Percentiles rank a stretch among this genome's conserved stretches.
These are phyloP conservation scores for Lizonia empirigonia DNA, from an alignment of 2,329 filamentous ascomycete species.

Conservation along the genomic window DNA sequence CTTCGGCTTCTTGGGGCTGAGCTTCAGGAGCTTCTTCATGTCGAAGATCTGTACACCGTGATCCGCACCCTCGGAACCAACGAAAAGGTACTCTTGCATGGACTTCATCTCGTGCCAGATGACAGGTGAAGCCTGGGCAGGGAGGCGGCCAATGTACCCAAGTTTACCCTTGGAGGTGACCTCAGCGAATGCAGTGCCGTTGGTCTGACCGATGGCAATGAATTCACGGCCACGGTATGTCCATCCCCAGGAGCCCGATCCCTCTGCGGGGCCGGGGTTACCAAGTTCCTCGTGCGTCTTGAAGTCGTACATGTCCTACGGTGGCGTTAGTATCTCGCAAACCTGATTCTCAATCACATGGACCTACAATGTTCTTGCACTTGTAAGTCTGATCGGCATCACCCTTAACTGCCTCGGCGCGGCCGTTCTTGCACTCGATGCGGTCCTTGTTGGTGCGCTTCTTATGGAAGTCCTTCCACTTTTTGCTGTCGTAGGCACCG, in stretches of 20 bases:
- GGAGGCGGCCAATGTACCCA: slow-evolving; percentile 60
- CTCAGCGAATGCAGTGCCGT: slow-evolving; percentile 62
- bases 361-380: slow-evolving; percentile 56
- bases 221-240: slow-evolving; percentile 60
- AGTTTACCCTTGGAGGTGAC: slow-evolving; percentile 56
- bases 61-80: slow-evolving; percentile 48
- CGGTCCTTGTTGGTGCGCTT: slow-evolving; percentile 36
- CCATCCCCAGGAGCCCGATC: slow-evolving; percentile 60
- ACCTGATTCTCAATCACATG: neutral
- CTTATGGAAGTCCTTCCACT: slow-evolving; percentile 39
- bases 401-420: slow-evolving; percentile 45
- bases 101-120: slow-evolving; percentile 61
- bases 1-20: slow-evolving; percentile 41
- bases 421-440: slow-evolving; percentile 44
- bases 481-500: slow-evolving; percentile 40
- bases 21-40: slow-evolving; percentile 52
- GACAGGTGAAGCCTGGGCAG: slow-evolving; percentile 51
- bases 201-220: slow-evolving; percentile 60
- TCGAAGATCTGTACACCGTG: slow-evolving; percentile 68
- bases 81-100: slow-evolving; percentile 49
- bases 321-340: slow-evolving; percentile 9
- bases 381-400: slow-evolving; percentile 50
- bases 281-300: slow-evolving; percentile 61
- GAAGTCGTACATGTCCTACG: slow-evolving; percentile 61
- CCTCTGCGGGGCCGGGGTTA: slow-evolving; percentile 47